Percentiles rank a stretch among this genome's conserved stretches.
These are phyloP conservation scores for Borealophlyctis nickersoniae DNA, from an alignment of 192 early-diverging fungal genomes.

Conservation along the genomic window DNA sequence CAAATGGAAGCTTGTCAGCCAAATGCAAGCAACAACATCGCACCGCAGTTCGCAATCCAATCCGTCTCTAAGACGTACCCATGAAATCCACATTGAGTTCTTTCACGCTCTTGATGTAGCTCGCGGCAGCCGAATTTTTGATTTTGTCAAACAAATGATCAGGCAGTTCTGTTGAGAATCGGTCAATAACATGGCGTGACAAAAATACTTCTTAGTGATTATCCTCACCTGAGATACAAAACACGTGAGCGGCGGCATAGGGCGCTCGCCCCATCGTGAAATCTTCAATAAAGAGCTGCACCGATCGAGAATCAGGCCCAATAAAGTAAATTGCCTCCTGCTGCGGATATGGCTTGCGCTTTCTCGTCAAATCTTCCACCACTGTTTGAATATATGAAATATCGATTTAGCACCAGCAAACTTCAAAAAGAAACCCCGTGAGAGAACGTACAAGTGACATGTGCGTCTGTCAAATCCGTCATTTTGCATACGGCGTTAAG, in stretches of 20 bases:
- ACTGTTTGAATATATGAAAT: slow-evolving; percentile 26
- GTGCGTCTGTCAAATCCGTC: background rate
- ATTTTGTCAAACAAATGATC: slow-evolving; percentile 65
- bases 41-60: background rate
- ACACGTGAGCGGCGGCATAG: slow-evolving; percentile 39
- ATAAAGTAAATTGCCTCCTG: slow-evolving; percentile 67
- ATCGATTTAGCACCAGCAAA: background rate
- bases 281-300: slow-evolving; percentile 49
- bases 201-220: too few relatives aligned
- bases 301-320: slow-evolving; percentile 36
- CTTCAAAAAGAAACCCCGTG: background rate
- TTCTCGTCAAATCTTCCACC: slow-evolving; percentile 54
- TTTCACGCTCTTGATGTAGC: slow-evolving; percentile 34
- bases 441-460: background rate
- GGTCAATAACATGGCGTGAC: slow-evolving; percentile 15
- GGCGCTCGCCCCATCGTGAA: slow-evolving; percentile 36
- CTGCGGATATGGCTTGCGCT: slow-evolving; percentile 52
- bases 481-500: background rate
- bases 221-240: slow-evolving; percentile 20
- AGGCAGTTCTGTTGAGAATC: slow-evolving; percentile 50
- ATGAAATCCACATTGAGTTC: slow-evolving; percentile 56
- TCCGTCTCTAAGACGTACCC: slow-evolving; percentile 18
- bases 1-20: slow-evolving; percentile 4
- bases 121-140: slow-evolving; percentile 44
- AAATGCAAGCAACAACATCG: background rate